Evolutionary conservation across 2,329 filamentous ascomycete genomes (phyloP), one percentile per base, ranked within the genome.

Genomic region (Boeremia lycopersici): DNA sequence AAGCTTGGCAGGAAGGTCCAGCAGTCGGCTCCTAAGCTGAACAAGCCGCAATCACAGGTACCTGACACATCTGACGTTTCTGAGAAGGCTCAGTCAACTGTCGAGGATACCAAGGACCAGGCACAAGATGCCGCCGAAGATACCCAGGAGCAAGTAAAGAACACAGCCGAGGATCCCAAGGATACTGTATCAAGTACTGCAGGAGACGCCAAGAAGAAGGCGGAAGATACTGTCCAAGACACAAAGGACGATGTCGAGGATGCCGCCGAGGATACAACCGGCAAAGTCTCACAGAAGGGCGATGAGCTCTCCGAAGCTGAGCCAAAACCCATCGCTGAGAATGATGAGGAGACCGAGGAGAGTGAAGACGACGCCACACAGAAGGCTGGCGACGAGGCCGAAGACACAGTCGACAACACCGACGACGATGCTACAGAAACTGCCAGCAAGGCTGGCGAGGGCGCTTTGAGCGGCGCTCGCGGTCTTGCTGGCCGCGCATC

Each of bases 1-100:
- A 82, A 82, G 74, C 75, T 82, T 60, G 75, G 77, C 57, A 68
- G 78, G 60, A 79, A 78, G 71, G 68, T 75, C 51, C 74, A 76
- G 59, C 63, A 66, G 60, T 60, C 72, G 55, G 73, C 74, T 19
- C 73, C 75, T 38, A 79, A 79, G 69, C 68, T 79, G 48, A 77
- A 79, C 68, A 70, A 74, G 70, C 63, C 66, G 33, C 58, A 65
- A 48, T 64, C 70, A 72, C 35, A 40, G 36, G 60, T 69, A 75
- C 51, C 60, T 61, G 72, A 69, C 45, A 70, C 70, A 53, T 70
- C 69, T 36, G 72, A 69, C 46, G 68, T 71, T 49, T 71, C 69
- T 28, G 67, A 72, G 46, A 70, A 73, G 62, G 64, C 67, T 25
- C 53, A 59, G 41, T 55, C 57, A 13, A 23, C 53, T 6, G 49